Evolutionary conservation across 2,329 filamentous ascomycete species (phyloP).

Genomic region (Fusarium tuaranense): DNA sequence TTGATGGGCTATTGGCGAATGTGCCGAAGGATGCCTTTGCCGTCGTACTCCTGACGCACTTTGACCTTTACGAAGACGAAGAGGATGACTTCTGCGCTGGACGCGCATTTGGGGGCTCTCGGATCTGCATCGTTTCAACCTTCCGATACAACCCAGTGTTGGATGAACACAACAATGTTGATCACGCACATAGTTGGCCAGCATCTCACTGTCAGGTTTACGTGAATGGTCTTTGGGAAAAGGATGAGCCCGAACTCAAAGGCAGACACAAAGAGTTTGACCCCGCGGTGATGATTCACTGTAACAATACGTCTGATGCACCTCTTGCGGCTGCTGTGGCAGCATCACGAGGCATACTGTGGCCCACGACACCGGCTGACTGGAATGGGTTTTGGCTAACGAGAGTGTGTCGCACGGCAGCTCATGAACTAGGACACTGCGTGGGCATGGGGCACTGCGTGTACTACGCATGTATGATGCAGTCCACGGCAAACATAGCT

Average conservation of each 20-base stretch:
- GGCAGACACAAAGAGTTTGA: neutral
- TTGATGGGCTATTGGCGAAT: conserved; percentile 67
- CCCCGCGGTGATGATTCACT: neutral
- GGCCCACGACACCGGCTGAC: conserved; percentile 37
- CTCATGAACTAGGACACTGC: conserved; percentile 77
- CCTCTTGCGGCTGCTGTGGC: neutral
- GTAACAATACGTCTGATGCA: neutral
- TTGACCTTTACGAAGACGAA: conserved; percentile 74
- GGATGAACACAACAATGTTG: conserved; percentile 53
- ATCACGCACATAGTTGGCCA: conserved; percentile 71
- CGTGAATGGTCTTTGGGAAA: conserved; percentile 53
- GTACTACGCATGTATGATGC: conserved; percentile 74
- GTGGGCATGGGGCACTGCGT: conserved; percentile 74
- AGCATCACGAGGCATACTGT: conserved; percentile 29
- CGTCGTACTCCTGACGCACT: conserved; percentile 65
- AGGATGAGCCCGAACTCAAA: neutral
- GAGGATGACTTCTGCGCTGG: conserved; percentile 77
- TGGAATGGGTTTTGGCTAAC: conserved; percentile 65
- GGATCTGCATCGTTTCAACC: conserved; percentile 70
- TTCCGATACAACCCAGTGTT: conserved; percentile 71
- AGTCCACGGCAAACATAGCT: conserved; percentile 65
- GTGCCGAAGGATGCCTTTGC: conserved; percentile 70
- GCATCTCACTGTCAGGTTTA: conserved; percentile 69
- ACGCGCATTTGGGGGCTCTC: conserved; percentile 72
- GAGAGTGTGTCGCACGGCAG: conserved; percentile 66